These are phyloP conservation scores for Phaeosphaeria sp. DNA, from an alignment of 2,329 filamentous ascomycete genomes.

Conservation along the genomic window DNA sequence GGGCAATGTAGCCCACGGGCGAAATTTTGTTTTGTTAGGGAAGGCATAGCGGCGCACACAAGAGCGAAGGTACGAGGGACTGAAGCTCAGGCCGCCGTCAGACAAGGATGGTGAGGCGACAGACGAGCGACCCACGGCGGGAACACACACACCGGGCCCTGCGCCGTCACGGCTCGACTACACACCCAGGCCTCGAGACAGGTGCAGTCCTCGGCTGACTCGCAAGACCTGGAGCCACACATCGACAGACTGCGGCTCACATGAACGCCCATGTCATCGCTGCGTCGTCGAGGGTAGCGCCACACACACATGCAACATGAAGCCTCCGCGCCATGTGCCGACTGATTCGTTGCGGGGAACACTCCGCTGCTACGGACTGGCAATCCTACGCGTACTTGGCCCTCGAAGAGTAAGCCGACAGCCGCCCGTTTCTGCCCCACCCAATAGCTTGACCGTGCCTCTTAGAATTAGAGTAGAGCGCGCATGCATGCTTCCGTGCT, in stretches of 20 bases:
- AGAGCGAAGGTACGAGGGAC: conserved; percentile 4
- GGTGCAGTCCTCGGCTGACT: not conserved
- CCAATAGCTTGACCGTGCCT: not conserved
- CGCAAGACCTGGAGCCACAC: not conserved
- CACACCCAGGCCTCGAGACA: not conserved
- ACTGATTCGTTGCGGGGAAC: conserved; percentile 23
- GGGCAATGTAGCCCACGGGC: conserved; percentile 2
- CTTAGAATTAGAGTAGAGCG: not conserved
- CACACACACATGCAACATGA: not conserved
- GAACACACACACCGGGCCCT: conserved; percentile 2
- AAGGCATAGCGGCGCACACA: conserved; percentile 22
- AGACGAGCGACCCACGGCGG: conserved; percentile 5
- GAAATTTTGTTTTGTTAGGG: conserved; percentile 30
- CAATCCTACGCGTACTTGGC: conserved; percentile 3
- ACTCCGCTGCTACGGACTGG: conserved; percentile 24
- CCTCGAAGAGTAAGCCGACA: conserved; percentile 13
- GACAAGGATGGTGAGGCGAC: conserved; percentile 7
- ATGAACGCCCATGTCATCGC: not conserved
- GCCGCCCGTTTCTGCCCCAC: conserved; percentile 8
- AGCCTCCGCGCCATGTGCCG: not conserved
- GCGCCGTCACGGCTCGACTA: not conserved
- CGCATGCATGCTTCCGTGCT: conserved; percentile 4
- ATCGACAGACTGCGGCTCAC: not conserved
- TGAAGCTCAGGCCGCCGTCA: conserved; percentile 5
- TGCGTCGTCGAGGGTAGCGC: not conserved